phyloP scores from a whole-genome alignment of 371 early-diverging fungal species.

The Saksenaea oblongispora region DNA sequence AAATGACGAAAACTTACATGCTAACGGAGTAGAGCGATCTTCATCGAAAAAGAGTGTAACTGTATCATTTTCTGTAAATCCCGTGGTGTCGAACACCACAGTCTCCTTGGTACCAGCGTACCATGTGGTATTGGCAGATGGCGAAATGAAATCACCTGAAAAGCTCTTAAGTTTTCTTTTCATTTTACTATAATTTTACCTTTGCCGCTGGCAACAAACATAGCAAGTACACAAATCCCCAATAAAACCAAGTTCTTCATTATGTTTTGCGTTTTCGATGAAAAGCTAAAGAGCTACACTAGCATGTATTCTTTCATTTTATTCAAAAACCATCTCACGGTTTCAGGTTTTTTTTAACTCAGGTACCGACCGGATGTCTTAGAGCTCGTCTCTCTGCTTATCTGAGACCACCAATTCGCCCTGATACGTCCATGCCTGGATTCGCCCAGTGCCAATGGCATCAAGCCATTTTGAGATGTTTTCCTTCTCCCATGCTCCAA shows the following conservation, averaged over 20 bases:
- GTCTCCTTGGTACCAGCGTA: constrained; percentile 15
- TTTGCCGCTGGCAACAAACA: background rate
- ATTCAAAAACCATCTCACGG: background rate
- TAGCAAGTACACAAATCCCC: background rate
- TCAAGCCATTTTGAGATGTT: constrained; percentile 60
- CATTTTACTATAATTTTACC: background rate
- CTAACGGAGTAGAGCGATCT: constrained; percentile 18
- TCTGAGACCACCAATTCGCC: constrained; percentile 23
- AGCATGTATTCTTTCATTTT: background rate
- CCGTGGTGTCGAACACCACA: constrained; percentile 9
- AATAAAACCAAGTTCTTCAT: background rate
- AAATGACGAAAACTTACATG: constrained; percentile 11
- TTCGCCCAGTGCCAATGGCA: constrained; percentile 36
- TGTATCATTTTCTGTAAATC: constrained; percentile 19
- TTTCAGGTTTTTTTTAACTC: constrained; percentile 2
- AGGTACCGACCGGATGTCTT: constrained; percentile 2
- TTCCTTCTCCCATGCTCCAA: constrained; percentile 71
- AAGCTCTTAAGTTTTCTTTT: background rate
- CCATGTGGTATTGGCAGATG: background rate
- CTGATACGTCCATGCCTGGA: constrained; percentile 45
- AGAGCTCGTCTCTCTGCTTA: constrained; percentile 13
- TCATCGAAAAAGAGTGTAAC: constrained; percentile 25
- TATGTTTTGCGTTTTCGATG: background rate
- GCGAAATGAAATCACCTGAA: background rate
- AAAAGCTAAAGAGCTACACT: background rate